These are phyloP conservation scores for Papiliotrema terrestris DNA, from an alignment of 1,284 basidiomycete species.

Conservation along the genomic window DNA sequence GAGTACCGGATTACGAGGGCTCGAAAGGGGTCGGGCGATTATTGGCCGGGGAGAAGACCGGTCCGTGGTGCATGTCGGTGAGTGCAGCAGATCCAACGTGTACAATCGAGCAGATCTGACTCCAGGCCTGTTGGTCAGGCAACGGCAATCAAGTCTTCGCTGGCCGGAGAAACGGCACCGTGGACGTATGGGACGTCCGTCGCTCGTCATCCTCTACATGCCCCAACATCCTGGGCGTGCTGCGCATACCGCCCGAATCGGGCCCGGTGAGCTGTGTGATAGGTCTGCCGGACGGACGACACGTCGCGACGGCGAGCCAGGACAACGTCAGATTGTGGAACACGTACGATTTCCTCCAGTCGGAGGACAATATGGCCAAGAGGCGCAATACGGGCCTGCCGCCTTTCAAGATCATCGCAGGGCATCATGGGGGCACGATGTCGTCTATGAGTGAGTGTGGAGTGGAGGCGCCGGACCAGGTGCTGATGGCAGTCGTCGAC, in stretches of 20 bases:
- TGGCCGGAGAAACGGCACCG: slow-evolving; percentile 81
- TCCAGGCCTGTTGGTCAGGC: slow-evolving; percentile 87
- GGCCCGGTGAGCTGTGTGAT: slow-evolving; percentile 88
- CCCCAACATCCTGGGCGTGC: slow-evolving; percentile 70
- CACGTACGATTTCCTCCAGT: slow-evolving; percentile 68
- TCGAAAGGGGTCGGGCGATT: slow-evolving; percentile 70
- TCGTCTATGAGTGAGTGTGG: slow-evolving; percentile 74
- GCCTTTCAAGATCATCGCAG: slow-evolving; percentile 92
- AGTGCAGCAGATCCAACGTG: slow-evolving; percentile 29
- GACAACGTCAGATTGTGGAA: slow-evolving; percentile 97
- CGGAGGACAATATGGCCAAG: slow-evolving; percentile 58
- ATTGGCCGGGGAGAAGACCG: slow-evolving; percentile 81
- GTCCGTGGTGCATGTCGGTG: slow-evolving; percentile 93
- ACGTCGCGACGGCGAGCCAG: slow-evolving; percentile 84
- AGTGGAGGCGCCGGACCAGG: neutral
- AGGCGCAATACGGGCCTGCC: slow-evolving; percentile 51
- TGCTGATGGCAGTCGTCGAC: slow-evolving; percentile 67
- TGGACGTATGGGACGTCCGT: slow-evolving; percentile 93
- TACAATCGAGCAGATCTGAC: neutral
- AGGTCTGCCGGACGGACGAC: slow-evolving; percentile 82
- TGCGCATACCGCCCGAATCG: slow-evolving; percentile 82
- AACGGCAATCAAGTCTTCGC: slow-evolving; percentile 86
- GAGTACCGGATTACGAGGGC: slow-evolving; percentile 58
- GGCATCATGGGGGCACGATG: slow-evolving; percentile 90
- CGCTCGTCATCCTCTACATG: slow-evolving; percentile 55